Evolutionary conservation across 2,329 filamentous ascomycete species (phyloP), one percentile per base, ranked within the genome.

Genomic region (Simplicillium sp.): DNA sequence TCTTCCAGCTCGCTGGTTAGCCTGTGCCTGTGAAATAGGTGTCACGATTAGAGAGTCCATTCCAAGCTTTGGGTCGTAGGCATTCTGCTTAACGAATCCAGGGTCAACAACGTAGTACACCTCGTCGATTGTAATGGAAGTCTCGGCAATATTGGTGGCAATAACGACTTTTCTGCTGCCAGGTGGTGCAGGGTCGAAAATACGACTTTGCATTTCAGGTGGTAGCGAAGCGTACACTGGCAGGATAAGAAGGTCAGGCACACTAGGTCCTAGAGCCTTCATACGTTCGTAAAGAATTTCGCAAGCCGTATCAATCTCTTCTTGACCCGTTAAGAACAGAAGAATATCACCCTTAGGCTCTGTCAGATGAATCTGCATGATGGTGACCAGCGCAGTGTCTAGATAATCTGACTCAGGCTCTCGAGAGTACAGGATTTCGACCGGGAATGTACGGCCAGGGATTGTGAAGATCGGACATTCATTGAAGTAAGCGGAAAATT

Each of bases 101-200:
- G 92, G 89, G 54, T 98, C 92, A 13, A 98, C 82, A 14, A 98
- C 94, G 56, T 94, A 97, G 66, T 90, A 96, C 49, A 98, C 95
- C 37, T 90, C 85, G 57, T 98, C 92, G 48, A 98, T 97, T 0
- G 92, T 98, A 55, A 98, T 92, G 41, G 87, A 95, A 0, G 92
- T 98, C 58, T 98, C 92, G 1, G 92, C 92, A 54, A 98, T 98
- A 53, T 98, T 98, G 29, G 92, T 98, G 2, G 92, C 92, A 56
- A 98, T 94, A 44, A 98, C 87, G 2, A 97, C 88, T 62, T 98
- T 98, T 42, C 92, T 77, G 40, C 77, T 80, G 13, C 90, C 90
- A 1, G 82, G 73, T 0, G 90, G 87, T 1, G 92, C 86, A 2
- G 90, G 89, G 25, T 98, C 92, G 56, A 98, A 98, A 46, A 98